Percentiles rank a stretch among this genome's conserved stretches.
Conservation (phyloP, 1,139 yeast species). For the Entelexis paramagnoliae region DNA sequence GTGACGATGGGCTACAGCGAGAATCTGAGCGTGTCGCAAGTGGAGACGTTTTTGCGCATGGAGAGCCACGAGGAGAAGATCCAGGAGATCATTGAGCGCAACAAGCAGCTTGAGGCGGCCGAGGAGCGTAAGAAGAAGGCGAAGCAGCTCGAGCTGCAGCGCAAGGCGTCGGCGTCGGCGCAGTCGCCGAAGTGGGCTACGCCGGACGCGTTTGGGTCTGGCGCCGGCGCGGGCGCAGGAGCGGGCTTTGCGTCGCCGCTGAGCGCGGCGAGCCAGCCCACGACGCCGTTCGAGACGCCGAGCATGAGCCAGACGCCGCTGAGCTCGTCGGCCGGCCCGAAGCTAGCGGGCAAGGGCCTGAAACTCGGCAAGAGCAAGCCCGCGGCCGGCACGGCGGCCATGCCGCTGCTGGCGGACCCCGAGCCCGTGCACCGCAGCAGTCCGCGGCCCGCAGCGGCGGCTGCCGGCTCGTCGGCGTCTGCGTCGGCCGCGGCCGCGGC, state of each 20-base stretch:
- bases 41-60: slow-evolving; percentile 87
- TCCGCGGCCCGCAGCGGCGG: background rate
- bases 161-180: slow-evolving; percentile 32
- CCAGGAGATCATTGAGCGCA: slow-evolving; percentile 93
- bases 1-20: slow-evolving; percentile 85
- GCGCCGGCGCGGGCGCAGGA: background rate
- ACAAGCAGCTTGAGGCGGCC: slow-evolving; percentile 92
- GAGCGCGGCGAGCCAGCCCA: background rate
- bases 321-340: slow-evolving; percentile 16
- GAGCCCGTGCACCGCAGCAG: slow-evolving; percentile 22
- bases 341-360: slow-evolving; percentile 62
- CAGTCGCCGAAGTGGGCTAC: background rate
- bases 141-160: slow-evolving; percentile 67
- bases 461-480: too few species aligned
- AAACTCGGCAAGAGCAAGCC: slow-evolving; percentile 54
- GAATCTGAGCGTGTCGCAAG: slow-evolving; percentile 70
- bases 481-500: slow-evolving; percentile 2
- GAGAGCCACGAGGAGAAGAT: slow-evolving; percentile 97
- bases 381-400: slow-evolving; percentile 18
- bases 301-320: background rate
- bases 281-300: background rate
- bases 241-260: background rate
- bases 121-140: slow-evolving; percentile 97
- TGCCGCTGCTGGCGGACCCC: slow-evolving; percentile 24
- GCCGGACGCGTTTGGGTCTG: background rate